Conservation (phyloP, 805 yeast species). For the Cephaloascus albidus region DNA sequence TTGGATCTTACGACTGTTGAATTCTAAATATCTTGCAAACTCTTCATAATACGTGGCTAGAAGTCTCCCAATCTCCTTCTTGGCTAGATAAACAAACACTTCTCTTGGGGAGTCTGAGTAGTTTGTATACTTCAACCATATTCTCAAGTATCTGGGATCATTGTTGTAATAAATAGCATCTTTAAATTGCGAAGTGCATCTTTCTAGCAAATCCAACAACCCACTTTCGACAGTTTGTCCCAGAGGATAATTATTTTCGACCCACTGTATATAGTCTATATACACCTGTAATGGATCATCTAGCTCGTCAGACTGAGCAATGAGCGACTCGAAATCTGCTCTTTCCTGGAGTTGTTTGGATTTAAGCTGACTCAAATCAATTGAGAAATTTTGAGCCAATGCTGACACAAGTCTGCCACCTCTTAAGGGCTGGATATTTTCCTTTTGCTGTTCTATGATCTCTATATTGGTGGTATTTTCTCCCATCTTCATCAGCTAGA, state of each 20-base stretch:
- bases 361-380: conserved; percentile 13
- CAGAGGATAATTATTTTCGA: conserved; percentile 49
- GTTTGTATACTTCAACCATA: conserved; percentile 75
- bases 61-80: conserved; percentile 59
- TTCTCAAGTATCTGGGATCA: conserved; percentile 69
- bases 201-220: conserved; percentile 52
- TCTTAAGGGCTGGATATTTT: conserved; percentile 57
- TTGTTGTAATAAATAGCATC: conserved; percentile 62
- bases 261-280: conserved; percentile 72
- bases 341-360: conserved; percentile 23
- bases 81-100: conserved; percentile 59
- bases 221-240: conserved; percentile 59
- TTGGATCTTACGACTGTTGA: conserved; percentile 32
- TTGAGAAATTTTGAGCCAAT: conserved; percentile 34
- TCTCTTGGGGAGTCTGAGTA: conserved; percentile 64
- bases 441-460: conserved; percentile 46
- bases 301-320: conserved; percentile 44
- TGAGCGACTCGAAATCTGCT: conserved; percentile 35
- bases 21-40: conserved; percentile 58
- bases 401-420: conserved; percentile 64
- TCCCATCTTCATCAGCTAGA: not conserved
- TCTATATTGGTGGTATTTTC: not conserved
- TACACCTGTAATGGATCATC: conserved; percentile 82
- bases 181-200: conserved; percentile 61
- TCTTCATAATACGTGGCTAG: conserved; percentile 72